Base-by-base conservation (phyloP, 2,329 filamentous ascomycete genomes). In the Botrytis fragariae region DNA sequence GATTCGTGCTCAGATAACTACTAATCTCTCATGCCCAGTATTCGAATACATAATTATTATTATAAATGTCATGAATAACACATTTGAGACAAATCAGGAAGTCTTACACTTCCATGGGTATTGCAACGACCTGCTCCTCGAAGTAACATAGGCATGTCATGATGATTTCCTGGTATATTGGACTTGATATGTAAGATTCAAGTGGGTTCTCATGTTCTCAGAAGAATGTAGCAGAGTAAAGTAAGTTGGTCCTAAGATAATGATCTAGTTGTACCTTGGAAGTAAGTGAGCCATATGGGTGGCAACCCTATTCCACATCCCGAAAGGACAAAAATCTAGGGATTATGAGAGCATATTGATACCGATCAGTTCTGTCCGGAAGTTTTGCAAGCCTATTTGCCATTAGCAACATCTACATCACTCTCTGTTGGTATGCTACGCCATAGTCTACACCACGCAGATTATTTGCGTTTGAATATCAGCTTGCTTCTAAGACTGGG, bases 401-500 rank as follows among this genome's bases (percentile, higher is more conserved):
- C 10, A 51, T n/a, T n/a, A 51, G 48, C 48, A 51, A 51, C 25
- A 51, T 51, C 25, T 51, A 16, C 48, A 51, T 51, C 1, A 14
- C 10, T n/a, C n/a, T 51, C 10, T 5, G 25, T 51, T n/a, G 25
- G 4, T n/a, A n/a, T 14, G 4, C 25, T 51, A 51, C 7, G 25
- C 10, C 12, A 14, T n/a, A 51, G 48, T 25, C 10, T 5, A 54
- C 12, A 54, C 3, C 25, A 7, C 25, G 12, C 25, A 16, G 12
- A 54, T 4, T n/a, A 5, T n/a, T n/a, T 16, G 22, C 48, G 5
- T 54, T 54, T 54, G 0, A 7, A 1, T 0, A n/a, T 8, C 48
- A 16, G 10, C 25, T n/a, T 16, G 48, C 2, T 54, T 16, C 2
- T n/a, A n/a, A n/a, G 0, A 0, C 48, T n/a, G 25, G 12, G 0